Conservation (phyloP, 768 basidiomycete species). For the Boletus barrowsii region DNA sequence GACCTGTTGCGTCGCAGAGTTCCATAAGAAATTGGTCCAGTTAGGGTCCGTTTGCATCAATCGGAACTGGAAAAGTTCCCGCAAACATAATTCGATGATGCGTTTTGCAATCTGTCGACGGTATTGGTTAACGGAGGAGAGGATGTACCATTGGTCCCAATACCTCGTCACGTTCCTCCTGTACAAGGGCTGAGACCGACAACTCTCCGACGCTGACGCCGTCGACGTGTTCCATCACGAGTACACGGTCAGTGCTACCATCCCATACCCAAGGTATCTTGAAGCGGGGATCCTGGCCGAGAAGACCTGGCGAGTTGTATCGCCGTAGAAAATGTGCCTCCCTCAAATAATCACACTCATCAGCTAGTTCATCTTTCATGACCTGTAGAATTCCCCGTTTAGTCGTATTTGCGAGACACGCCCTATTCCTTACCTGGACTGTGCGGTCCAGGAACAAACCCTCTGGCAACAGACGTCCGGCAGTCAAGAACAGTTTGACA, state of each 20-base stretch:
- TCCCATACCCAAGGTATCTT: conserved; percentile 86
- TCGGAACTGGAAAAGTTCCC: conserved; percentile 86
- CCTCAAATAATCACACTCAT: conserved; percentile 88
- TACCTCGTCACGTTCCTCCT: conserved; percentile 73
- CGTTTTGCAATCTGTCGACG: conserved; percentile 70
- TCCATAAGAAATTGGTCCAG: conserved; percentile 97
- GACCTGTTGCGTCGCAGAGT: conserved; percentile 60
- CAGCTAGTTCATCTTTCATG: conserved; percentile 81
- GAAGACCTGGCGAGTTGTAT: conserved; percentile 50
- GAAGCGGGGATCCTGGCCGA: conserved; percentile 65
- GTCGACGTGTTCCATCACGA: conserved; percentile 85
- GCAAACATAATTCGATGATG: conserved; percentile 82
- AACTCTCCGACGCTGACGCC: conserved; percentile 80
- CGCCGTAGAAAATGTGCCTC: conserved; percentile 70
- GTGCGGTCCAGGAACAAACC: conserved; percentile 91
- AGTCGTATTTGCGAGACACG: neutral
- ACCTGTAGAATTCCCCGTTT: conserved; percentile 42
- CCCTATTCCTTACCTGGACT: conserved; percentile 48
- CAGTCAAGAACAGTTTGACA: conserved; percentile 76
- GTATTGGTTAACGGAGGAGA: neutral
- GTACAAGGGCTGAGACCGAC: conserved; percentile 50
- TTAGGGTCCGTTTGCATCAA: conserved; percentile 99
- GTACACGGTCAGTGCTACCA: conserved; percentile 73
- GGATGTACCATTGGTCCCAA: conserved; percentile 4
- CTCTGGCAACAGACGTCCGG: conserved; percentile 76